These are phyloP conservation scores for Petrea volubilis DNA, from an alignment of 257 asterid species.

Conservation along the genomic window DNA sequence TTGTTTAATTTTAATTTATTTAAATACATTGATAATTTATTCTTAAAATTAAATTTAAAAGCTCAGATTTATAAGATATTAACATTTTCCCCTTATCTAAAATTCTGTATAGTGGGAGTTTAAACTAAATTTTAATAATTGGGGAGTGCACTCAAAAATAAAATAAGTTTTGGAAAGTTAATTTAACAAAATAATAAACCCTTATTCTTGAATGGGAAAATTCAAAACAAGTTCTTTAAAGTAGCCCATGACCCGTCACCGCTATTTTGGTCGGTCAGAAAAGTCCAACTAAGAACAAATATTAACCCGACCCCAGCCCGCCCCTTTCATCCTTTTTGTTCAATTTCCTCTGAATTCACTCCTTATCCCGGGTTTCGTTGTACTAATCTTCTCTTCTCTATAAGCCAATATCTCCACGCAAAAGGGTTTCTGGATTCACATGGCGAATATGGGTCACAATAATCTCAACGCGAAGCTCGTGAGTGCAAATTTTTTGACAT, in stretches of 20 bases:
- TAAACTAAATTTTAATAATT: too few species aligned
- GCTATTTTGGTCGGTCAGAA: slow-evolving; percentile 28
- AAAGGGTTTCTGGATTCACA: slow-evolving; percentile 14
- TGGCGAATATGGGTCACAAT: slow-evolving; percentile 59
- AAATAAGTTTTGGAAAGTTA: background rate
- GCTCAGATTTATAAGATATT: too few species aligned
- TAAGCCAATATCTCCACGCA: background rate
- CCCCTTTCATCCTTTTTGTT: background rate
- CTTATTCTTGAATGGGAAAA: background rate
- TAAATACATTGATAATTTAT: too few species aligned
- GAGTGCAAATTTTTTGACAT: slow-evolving; percentile 10
- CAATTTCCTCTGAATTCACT: slow-evolving; percentile 12
- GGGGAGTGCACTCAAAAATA: too few species aligned
- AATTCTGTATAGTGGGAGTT: too few species aligned
- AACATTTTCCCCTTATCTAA: too few species aligned
- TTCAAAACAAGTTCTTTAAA: background rate
- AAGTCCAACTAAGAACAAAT: slow-evolving; percentile 19
- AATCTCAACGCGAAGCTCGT: slow-evolving; percentile 90
- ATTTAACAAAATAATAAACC: background rate
- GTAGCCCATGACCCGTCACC: slow-evolving; percentile 10
- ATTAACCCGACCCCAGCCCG: background rate
- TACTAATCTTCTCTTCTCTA: background rate
- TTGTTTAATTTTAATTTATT: too few species aligned
- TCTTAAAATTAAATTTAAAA: too few species aligned
- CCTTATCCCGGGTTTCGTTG: background rate